A percentile compares a stretch with the other conserved stretches of the same genome.
phyloP scores from a whole-genome alignment of 2,329 filamentous ascomycete species.

The Aspergillus awamori region DNA sequence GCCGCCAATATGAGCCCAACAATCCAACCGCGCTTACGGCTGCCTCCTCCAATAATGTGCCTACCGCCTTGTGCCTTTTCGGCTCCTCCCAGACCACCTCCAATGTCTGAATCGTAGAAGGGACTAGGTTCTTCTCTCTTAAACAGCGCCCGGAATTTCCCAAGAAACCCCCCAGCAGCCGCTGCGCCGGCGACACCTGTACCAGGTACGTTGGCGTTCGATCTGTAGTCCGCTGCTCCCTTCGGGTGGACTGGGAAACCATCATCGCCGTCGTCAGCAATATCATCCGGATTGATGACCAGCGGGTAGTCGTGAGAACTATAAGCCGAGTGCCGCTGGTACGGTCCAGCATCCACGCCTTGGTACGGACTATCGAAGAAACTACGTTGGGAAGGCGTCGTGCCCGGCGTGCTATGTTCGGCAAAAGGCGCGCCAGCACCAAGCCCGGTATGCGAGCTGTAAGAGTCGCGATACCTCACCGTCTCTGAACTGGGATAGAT shows the following conservation, averaged over 20 bases:
- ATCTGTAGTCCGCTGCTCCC: constrained; percentile 5
- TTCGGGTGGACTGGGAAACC: constrained; percentile 58
- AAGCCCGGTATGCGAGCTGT: constrained; percentile 42
- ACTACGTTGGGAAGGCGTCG: constrained; percentile 52
- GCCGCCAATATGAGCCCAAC: constrained; percentile 68
- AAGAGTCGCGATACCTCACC: constrained; percentile 42
- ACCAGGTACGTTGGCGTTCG: constrained; percentile 38
- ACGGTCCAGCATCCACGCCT: constrained; percentile 58
- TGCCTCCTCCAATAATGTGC: constrained; percentile 59
- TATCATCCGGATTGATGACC: constrained; percentile 73
- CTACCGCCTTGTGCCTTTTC: constrained; percentile 71
- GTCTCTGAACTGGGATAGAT: constrained; percentile 26
- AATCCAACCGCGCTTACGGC: constrained; percentile 70
- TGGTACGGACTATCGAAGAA: constrained; percentile 48
- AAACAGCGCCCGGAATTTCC: constrained; percentile 46
- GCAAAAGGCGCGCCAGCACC: constrained; percentile 37
- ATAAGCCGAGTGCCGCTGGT: constrained; percentile 61
- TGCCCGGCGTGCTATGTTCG: constrained; percentile 36
- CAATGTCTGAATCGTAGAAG: constrained; percentile 60
- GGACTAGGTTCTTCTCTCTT: constrained; percentile 48
- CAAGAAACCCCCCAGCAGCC: constrained; percentile 45
- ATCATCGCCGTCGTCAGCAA: constrained; percentile 87
- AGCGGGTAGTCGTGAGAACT: constrained; percentile 55
- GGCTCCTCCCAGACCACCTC: constrained; percentile 31
- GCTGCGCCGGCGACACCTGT: constrained; percentile 50